Base-by-base conservation (phyloP, 2,329 filamentous ascomycete genomes). In the Sclerotiophoma versabilis region DNA sequence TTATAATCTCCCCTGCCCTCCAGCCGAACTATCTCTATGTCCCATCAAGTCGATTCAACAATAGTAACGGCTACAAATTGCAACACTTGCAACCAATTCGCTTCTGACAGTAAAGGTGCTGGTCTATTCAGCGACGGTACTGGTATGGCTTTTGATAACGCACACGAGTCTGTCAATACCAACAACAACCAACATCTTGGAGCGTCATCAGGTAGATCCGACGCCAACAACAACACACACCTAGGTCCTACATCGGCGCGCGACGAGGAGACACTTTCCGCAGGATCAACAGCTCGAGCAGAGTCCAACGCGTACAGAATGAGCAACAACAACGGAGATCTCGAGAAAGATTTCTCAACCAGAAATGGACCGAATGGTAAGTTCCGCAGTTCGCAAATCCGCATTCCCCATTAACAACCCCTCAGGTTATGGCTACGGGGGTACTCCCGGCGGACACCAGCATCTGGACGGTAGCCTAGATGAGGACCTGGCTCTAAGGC, bases 321-420 rank as follows among this genome's bases (percentile, higher is more conserved):
- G 54, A 49, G 57, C 26, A 58, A 64, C 29, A 46, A 48, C 29
- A 62, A 62, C 41, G 61, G 59, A 23, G 58, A 49, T 1, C 50
- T 78, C 17, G 78, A 80, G 68, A 81, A 80, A 68, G 78, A 81
- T 63, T 81, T 77, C 59, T 76, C 70, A 39, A 41, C 41, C 12
- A 57, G 62, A 11, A 61, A 74, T 10, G 46, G 46, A 39, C 45
- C 45, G 7, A 49, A 49, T 56, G 63, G 68, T 70, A 62, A 59
- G 51, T 37, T 8, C 7, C 11, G 22, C 1, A 12, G 1, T 17
- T 2, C 12, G 12, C 5, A 7, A 4, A 7, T 20, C 8, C 3
- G 6, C 14, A 12, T 20, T n/a, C 10, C 15, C 14, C 11, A 20
- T 10, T 49, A 9, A 42, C 9, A 14, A 22, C 11, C 4, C 7